These are phyloP conservation scores for Erysimum pusillum DNA, from an alignment of 441 rosid genomes.

Conservation along the genomic window DNA sequence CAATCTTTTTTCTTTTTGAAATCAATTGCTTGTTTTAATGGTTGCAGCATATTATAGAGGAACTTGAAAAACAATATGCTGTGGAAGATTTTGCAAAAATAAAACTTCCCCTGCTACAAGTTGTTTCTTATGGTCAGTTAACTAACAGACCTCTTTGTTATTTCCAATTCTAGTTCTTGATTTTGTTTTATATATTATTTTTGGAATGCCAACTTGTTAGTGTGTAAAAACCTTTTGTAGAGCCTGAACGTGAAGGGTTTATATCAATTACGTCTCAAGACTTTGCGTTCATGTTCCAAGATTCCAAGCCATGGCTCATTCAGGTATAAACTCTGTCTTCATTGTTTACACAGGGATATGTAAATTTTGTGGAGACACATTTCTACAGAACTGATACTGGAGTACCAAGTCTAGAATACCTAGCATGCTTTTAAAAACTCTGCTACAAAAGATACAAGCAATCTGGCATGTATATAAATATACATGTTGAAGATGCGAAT, in stretches of 20 bases:
- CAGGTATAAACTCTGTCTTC: slow-evolving; percentile 57
- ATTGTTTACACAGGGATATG: not conserved
- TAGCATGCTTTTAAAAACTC: slow-evolving; percentile 15
- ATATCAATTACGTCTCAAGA: slow-evolving; percentile 64
- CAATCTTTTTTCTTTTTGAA: not conserved
- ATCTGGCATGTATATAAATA: not conserved
- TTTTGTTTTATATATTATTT: not conserved
- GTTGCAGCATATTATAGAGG: slow-evolving; percentile 68
- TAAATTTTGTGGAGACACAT: not conserved
- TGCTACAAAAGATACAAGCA: not conserved
- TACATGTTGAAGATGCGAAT: slow-evolving; percentile 1
- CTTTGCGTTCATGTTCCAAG: slow-evolving; percentile 54
- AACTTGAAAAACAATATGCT: slow-evolving; percentile 57
- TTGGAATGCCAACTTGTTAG: slow-evolving; percentile 27
- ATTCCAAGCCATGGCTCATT: slow-evolving; percentile 78
- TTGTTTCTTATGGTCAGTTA: slow-evolving; percentile 66
- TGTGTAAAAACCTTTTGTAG: slow-evolving; percentile 46
- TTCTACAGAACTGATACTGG: slow-evolving; percentile 5
- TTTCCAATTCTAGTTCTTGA: slow-evolving; percentile 19
- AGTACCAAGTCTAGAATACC: slow-evolving; percentile 17
- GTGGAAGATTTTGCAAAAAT: slow-evolving; percentile 59
- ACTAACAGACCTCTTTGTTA: slow-evolving; percentile 14
- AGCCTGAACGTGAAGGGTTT: slow-evolving; percentile 58
- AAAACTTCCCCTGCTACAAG: slow-evolving; percentile 71
- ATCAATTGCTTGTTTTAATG: slow-evolving; percentile 41